Evolutionary conservation across 257 asterid genomes (phyloP).

Genomic region (Anisodus acutangulus): DNA sequence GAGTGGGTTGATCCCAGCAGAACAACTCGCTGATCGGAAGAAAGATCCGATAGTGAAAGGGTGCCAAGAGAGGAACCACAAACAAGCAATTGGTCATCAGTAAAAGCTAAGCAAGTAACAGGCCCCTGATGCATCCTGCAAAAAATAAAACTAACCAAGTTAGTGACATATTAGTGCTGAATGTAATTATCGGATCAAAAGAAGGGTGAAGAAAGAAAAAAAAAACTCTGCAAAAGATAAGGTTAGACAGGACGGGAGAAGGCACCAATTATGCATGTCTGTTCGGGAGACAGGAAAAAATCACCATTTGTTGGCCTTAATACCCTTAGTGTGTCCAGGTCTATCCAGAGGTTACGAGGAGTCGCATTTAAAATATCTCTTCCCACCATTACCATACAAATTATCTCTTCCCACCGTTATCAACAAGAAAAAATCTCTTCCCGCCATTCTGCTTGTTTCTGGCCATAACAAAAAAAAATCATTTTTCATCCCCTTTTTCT

Average conservation of each 20-base stretch:
- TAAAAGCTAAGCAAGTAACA: conserved; percentile 69
- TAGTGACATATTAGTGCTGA: background rate
- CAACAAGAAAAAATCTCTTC: no score
- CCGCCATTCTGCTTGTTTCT: no score
- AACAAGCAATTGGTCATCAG: conserved; percentile 79
- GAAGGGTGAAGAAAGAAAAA: background rate
- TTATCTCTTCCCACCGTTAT: no score
- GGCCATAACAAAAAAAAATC: no score
- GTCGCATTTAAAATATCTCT: background rate
- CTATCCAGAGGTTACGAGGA: background rate
- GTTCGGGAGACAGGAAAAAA: background rate
- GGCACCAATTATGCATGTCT: background rate
- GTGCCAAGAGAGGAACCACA: conserved; percentile 87
- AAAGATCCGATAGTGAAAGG: conserved; percentile 85
- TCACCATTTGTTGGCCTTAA: background rate
- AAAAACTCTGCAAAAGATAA: background rate
- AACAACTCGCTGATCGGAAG: conserved; percentile 80
- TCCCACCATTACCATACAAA: no score
- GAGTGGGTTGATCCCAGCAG: conserved; percentile 54
- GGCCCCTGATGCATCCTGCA: conserved; percentile 90
- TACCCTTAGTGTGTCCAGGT: background rate
- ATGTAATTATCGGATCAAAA: background rate
- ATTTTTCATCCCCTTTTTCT: background rate
- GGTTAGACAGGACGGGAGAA: background rate
- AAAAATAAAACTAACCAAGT: conserved; percentile 13